Evolutionary conservation across 306 rosid genomes (phyloP).

Genomic region (Oemleria cerasiformis): DNA sequence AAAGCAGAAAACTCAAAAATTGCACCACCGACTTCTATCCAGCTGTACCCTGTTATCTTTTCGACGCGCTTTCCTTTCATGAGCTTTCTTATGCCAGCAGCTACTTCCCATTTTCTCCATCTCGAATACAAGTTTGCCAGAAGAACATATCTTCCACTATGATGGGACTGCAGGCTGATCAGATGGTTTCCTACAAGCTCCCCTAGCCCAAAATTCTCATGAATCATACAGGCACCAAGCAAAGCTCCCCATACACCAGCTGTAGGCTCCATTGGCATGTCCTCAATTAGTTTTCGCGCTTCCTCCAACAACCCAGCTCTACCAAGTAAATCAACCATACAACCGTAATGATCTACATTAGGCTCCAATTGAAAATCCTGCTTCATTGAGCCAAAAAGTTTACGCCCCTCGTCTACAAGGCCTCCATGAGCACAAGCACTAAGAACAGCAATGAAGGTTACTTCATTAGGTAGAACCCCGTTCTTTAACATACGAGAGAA

Average conservation of each 20-base stretch:
- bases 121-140: slow-evolving; percentile 63
- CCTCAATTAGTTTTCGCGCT: slow-evolving; percentile 54
- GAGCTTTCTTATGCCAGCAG: slow-evolving; percentile 31
- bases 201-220: slow-evolving; percentile 56
- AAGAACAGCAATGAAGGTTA: slow-evolving; percentile 57
- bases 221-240: slow-evolving; percentile 61
- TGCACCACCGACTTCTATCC: slow-evolving; percentile 29
- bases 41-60: slow-evolving; percentile 34
- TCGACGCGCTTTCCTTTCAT: slow-evolving; percentile 20
- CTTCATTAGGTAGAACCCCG: slow-evolving; percentile 52
- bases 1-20: slow-evolving; percentile 25
- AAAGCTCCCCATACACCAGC: slow-evolving; percentile 66
- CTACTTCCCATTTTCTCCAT: slow-evolving; percentile 63
- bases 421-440: slow-evolving; percentile 76
- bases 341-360: slow-evolving; percentile 61
- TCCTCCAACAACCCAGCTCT: slow-evolving; percentile 58
- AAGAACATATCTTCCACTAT: slow-evolving; percentile 55
- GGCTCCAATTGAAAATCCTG: slow-evolving; percentile 48
- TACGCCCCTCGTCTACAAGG: slow-evolving; percentile 51
- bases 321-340: slow-evolving; percentile 69
- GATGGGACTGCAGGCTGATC: slow-evolving; percentile 46
- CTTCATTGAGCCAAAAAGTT: slow-evolving; percentile 48
- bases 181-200: slow-evolving; percentile 51
- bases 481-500: slow-evolving; percentile 55
- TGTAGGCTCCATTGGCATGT: slow-evolving; percentile 58